Evolutionary conservation across 1,139 yeast genomes (phyloP), one percentile per base, ranked within the genome.

Genomic region (Diutina ranongensis): DNA sequence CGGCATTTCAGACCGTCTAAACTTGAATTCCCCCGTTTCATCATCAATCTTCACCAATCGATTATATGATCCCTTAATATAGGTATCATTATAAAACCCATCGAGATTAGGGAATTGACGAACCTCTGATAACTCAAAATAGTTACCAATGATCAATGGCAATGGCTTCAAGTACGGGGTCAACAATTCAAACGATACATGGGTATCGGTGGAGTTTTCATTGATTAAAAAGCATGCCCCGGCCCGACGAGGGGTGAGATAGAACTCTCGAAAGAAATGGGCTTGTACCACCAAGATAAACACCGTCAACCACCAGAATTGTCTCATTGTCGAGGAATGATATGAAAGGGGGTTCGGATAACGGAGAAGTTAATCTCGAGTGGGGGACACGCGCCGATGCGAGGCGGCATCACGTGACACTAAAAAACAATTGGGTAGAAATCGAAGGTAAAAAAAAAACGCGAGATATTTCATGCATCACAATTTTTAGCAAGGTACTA

Each of bases 81-180:
- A 38, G 32, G 31, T 25, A 7, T 38, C 32, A 32, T 38, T 25
- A 21, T 38, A 25, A 18, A 38, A 38, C 18, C 22, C 42, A 13
- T 38, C 42, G 10, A 38, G 25, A 25, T 38, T 38, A n/a, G 42
- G 42, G 21, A 19, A 25, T 15, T 38, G 42, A 4, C 21, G 31
- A 12, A 22, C 31, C 3, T 38, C 28, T 1, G 9, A 25, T 7
- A 22, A 10, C 12, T 38, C 42, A 2, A 25, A 25, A 13, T 38
- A 38, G 32, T 38, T 25, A 12, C 31, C 32, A 15, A 38, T 25
- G n/a, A 38, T 15, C 21, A 38, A 13, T 15, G 42, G 42, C 4
- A 38, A 10, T 3, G 20, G 32, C n/a, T 27, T 15, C 10, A 38
- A 16, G 42, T 22, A 38, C 4, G 42, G 42, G n/a, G 42, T 38